phyloP scores from a whole-genome alignment of 2,329 filamentous ascomycete genomes.

The Aspergillus sp. region DNA sequence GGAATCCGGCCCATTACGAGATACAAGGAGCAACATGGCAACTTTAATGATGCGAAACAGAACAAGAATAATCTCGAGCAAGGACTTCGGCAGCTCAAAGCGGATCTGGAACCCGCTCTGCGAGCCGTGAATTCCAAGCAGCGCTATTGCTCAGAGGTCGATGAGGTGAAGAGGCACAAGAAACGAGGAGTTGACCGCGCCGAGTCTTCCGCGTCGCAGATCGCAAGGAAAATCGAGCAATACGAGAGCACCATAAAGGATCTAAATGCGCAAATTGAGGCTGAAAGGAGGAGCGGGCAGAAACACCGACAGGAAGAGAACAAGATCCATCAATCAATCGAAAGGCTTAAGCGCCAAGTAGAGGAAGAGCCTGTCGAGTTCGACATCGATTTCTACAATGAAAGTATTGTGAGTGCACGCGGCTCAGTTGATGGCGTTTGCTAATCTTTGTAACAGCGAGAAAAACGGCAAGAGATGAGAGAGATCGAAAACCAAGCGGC shows the following conservation, averaged over 20 bases:
- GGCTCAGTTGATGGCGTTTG: conserved; percentile 10
- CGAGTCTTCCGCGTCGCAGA: conserved; percentile 40
- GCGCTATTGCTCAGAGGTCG: conserved; percentile 50
- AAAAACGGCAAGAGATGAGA: conserved; percentile 38
- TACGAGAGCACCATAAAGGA: conserved; percentile 28
- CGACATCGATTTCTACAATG: conserved; percentile 61
- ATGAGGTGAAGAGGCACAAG: conserved; percentile 47
- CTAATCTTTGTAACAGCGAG: conserved; percentile 39
- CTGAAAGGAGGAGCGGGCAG: conserved; percentile 43
- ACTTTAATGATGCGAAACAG: conserved; percentile 45
- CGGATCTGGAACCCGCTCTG: conserved; percentile 57
- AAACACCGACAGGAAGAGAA: conserved; percentile 45
- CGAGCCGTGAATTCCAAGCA: conserved; percentile 61
- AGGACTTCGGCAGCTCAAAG: conserved; percentile 52
- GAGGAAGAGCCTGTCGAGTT: conserved; percentile 58
- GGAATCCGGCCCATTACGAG: conserved; percentile 56
- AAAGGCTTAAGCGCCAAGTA: conserved; percentile 52
- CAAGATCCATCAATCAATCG: conserved; percentile 49
- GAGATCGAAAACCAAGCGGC: conserved; percentile 32
- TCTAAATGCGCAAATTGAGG: conserved; percentile 34
- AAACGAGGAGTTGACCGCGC: conserved; percentile 45
- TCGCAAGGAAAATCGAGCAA: conserved; percentile 35
- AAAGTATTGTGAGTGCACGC: conserved; percentile 52
- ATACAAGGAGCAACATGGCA: conserved; percentile 49
- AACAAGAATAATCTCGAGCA: conserved; percentile 45